phyloP scores from a whole-genome alignment of 805 yeast genomes.

The Ogataea parapolymorpha region DNA sequence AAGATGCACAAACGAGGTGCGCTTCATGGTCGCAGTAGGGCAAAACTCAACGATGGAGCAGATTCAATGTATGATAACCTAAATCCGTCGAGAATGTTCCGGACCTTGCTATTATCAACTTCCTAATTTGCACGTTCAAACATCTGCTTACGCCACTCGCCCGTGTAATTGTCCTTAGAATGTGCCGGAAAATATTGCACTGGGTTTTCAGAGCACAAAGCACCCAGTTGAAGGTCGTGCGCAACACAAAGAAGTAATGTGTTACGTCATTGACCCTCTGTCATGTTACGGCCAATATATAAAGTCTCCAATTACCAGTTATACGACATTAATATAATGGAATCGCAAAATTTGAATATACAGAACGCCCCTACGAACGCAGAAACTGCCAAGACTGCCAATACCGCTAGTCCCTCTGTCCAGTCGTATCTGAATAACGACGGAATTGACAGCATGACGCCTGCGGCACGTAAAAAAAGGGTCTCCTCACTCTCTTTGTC shows the following conservation, averaged over 20 bases:
- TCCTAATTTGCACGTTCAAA: background rate
- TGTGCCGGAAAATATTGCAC: background rate
- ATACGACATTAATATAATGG: background rate
- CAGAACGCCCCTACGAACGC: conserved; percentile 18
- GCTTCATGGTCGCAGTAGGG: no score
- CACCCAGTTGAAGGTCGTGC: background rate
- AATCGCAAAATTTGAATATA: conserved; percentile 10
- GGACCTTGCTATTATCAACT: background rate
- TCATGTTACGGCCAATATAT: conserved; percentile 1
- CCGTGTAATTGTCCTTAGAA: background rate
- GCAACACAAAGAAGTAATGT: background rate
- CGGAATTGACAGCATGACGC: conserved; percentile 66
- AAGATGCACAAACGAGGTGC: no score
- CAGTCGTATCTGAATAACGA: conserved; percentile 65
- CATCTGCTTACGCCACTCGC: background rate
- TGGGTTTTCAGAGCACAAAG: background rate
- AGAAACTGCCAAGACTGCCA: conserved; percentile 10
- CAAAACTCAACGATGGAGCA: background rate
- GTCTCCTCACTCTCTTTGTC: conserved; percentile 66
- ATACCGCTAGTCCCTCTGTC: conserved; percentile 18
- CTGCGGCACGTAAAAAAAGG: conserved; percentile 56
- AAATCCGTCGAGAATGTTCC: background rate
- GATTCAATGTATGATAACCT: background rate
- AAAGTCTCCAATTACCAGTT: background rate
- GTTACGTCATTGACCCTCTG: conserved; percentile 5